phyloP scores from a whole-genome alignment of 1,139 yeast species.

The Lodderomyces theae region DNA sequence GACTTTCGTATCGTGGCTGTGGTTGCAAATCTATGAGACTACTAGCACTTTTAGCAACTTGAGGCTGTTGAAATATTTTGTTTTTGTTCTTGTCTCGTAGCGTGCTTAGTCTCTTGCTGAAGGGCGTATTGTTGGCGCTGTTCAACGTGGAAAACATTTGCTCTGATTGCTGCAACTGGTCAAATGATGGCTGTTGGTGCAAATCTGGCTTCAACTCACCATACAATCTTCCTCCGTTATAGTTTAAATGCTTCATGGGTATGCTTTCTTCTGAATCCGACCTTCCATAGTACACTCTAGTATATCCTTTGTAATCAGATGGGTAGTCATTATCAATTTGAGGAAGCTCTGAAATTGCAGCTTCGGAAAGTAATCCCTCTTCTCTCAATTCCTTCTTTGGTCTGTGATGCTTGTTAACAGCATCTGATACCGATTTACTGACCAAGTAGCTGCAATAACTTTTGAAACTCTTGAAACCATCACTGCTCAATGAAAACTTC shows the following conservation, averaged over 20 bases:
- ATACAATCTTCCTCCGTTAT: background rate
- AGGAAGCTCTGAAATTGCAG: slow-evolving; percentile 12
- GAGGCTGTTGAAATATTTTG: background rate
- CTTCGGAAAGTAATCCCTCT: slow-evolving; percentile 28
- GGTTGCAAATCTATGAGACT: background rate
- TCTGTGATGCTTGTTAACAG: slow-evolving; percentile 51
- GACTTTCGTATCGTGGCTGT: background rate
- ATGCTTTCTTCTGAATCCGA: slow-evolving; percentile 7
- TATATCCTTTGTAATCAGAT: slow-evolving; percentile 9
- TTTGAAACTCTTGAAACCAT: slow-evolving; percentile 42
- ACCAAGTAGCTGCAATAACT: slow-evolving; percentile 58
- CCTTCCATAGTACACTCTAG: slow-evolving; percentile 6
- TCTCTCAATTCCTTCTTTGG: slow-evolving; percentile 32
- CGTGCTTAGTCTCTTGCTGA: slow-evolving; percentile 7
- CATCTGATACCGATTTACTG: slow-evolving; percentile 50
- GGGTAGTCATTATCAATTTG: slow-evolving; percentile 8
- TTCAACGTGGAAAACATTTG: slow-evolving; percentile 9
- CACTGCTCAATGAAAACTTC: slow-evolving; percentile 40
- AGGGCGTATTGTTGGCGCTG: slow-evolving; percentile 1
- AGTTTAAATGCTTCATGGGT: slow-evolving; percentile 4
- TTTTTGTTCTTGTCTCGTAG: slow-evolving; percentile 2
- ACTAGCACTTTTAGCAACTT: background rate
- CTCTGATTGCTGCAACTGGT: slow-evolving; percentile 6
- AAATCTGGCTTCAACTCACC: background rate
- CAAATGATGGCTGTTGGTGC: slow-evolving; percentile 1